Conservation (phyloP, 768 basidiomycete genomes). For the Zangia roseola region DNA sequence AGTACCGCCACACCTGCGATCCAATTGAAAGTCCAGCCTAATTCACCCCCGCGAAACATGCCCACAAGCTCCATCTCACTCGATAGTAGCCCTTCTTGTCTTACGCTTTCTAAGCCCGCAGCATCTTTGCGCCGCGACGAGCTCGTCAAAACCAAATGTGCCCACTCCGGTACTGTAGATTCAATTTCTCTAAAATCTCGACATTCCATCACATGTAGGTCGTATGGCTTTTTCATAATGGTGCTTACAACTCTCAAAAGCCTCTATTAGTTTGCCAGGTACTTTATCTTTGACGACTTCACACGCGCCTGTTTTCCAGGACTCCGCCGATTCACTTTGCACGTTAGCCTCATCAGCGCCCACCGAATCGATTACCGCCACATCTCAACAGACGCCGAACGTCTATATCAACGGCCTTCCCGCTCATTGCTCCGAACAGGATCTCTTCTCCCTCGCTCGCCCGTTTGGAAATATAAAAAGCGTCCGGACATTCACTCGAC, state of each 20-base stretch:
- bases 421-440: slow-evolving; percentile 78
- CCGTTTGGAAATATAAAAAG: slow-evolving; percentile 76
- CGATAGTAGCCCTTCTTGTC: slow-evolving; percentile 19
- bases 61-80: slow-evolving; percentile 10
- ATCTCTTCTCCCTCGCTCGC: slow-evolving; percentile 66
- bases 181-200: slow-evolving; percentile 6
- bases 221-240: not conserved
- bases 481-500: slow-evolving; percentile 81
- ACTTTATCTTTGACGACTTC: slow-evolving; percentile 10
- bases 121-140: slow-evolving; percentile 3
- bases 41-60: slow-evolving; percentile 12
- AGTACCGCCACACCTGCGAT: slow-evolving; percentile 17
- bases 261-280: slow-evolving; percentile 27
- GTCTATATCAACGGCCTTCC: slow-evolving; percentile 89
- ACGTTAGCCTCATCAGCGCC: slow-evolving; percentile 13
- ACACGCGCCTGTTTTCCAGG: slow-evolving; percentile 9
- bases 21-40: slow-evolving; percentile 23
- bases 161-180: slow-evolving; percentile 15
- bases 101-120: slow-evolving; percentile 15
- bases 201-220: slow-evolving; percentile 28
- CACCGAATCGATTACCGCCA: slow-evolving; percentile 10
- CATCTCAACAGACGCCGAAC: slow-evolving; percentile 54
- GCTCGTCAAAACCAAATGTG: slow-evolving; percentile 8
- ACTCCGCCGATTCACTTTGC: slow-evolving; percentile 12
- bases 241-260: slow-evolving; percentile 5